Conservation (phyloP, 257 asterid species). For the Rauvolfia tetraphylla region DNA sequence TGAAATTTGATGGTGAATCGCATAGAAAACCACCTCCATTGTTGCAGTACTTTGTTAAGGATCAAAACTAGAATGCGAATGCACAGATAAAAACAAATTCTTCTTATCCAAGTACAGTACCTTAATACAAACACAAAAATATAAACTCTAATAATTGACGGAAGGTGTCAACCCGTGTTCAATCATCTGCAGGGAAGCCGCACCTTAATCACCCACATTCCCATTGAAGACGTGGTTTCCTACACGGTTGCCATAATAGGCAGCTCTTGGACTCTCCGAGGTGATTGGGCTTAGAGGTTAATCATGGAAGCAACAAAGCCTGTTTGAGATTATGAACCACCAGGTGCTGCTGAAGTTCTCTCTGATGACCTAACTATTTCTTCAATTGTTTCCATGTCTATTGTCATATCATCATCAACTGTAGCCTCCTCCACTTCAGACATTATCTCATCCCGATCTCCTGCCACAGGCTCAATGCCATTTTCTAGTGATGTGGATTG, state of each 20-base stretch:
- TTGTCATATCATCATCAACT: conserved; percentile 49
- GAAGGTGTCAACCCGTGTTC: background rate
- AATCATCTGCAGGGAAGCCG: background rate
- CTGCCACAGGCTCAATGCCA: conserved; percentile 47
- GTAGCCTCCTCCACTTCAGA: conserved; percentile 66
- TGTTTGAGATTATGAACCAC: conserved; percentile 25
- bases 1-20: background rate
- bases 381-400: conserved; percentile 67
- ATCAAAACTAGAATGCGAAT: background rate
- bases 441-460: conserved; percentile 77
- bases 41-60: background rate
- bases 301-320: background rate
- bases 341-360: conserved; percentile 44
- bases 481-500: conserved; percentile 34
- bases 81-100: background rate
- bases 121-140: background rate
- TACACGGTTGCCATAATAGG: background rate
- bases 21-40: background rate
- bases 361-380: conserved; percentile 55
- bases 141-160: background rate
- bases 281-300: background rate
- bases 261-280: background rate
- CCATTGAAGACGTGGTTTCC: background rate
- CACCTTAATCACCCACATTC: background rate
- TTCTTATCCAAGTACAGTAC: background rate